Evolutionary conservation across 371 early-diverging fungal genomes (phyloP).

Genomic region (Apophysomyces elegans): DNA sequence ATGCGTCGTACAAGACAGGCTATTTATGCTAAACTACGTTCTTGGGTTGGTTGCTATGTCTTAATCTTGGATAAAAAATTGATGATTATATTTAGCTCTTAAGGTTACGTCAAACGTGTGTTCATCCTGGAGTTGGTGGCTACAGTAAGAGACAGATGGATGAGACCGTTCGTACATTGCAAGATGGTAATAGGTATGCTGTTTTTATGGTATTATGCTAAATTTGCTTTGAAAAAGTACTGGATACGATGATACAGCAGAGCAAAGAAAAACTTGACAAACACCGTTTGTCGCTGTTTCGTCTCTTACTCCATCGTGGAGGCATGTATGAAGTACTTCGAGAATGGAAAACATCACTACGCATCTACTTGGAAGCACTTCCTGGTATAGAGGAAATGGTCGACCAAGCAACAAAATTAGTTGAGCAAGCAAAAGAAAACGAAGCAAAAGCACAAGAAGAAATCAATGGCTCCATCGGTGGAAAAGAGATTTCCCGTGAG

Average conservation of each 20-base stretch:
- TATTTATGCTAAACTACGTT: conserved; percentile 20
- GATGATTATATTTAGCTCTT: conserved; percentile 25
- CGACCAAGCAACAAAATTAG: conserved; percentile 13
- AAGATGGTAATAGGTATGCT: conserved; percentile 20
- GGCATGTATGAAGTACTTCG: conserved; percentile 41
- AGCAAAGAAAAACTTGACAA: conserved; percentile 30
- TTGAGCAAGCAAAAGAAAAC: conserved; percentile 19
- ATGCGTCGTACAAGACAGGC: background rate
- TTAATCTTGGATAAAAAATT: background rate
- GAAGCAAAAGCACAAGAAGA: conserved; percentile 16
- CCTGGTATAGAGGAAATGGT: conserved; percentile 15
- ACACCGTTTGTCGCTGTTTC: conserved; percentile 13
- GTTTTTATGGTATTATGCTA: background rate
- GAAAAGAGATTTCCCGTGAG: background rate
- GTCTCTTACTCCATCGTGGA: conserved; percentile 23
- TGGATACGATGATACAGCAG: conserved; percentile 52
- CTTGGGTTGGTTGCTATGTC: conserved; percentile 25
- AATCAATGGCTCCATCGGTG: background rate
- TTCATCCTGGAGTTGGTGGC: conserved; percentile 38
- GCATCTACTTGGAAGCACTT: conserved; percentile 20
- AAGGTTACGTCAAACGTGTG: conserved; percentile 40
- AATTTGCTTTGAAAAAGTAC: conserved; percentile 30
- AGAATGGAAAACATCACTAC: conserved; percentile 20
- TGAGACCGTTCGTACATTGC: conserved; percentile 23
- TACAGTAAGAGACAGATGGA: conserved; percentile 12